Conservation (phyloP, 805 yeast genomes). For the Monosporozyma aerobia region DNA sequence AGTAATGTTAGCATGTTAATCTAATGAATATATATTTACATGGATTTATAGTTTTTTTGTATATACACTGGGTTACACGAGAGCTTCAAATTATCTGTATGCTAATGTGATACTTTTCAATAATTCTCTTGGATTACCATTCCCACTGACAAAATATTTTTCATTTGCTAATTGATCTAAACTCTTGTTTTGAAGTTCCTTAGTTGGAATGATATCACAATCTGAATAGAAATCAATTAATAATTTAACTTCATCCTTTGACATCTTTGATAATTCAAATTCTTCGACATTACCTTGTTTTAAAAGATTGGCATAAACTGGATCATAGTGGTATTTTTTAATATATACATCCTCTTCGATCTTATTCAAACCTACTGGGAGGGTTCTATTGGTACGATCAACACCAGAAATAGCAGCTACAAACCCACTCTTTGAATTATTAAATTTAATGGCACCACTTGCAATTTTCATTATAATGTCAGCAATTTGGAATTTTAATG, state of each 20-base stretch:
- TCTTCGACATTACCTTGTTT: conserved; percentile 30
- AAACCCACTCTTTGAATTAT: conserved; percentile 47
- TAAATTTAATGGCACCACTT: conserved; percentile 43
- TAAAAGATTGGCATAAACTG: conserved; percentile 43
- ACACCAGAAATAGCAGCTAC: conserved; percentile 53
- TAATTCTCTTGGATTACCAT: conserved; percentile 54
- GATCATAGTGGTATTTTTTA: conserved; percentile 41
- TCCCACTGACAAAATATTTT: conserved; percentile 49
- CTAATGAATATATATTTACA: conserved; percentile 5
- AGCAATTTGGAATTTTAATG: conserved; percentile 56
- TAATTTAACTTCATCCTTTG: conserved; percentile 36
- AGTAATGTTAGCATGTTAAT: not conserved
- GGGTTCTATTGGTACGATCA: conserved; percentile 44
- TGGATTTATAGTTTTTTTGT: not conserved
- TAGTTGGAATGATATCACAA: conserved; percentile 34
- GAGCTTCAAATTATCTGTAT: not conserved
- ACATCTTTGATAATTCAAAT: conserved; percentile 36
- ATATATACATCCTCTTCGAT: conserved; percentile 49
- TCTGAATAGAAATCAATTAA: conserved; percentile 34
- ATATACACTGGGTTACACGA: not conserved
- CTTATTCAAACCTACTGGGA: conserved; percentile 50
- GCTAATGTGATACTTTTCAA: conserved; percentile 28
- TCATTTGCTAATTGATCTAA: conserved; percentile 35
- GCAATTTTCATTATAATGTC: conserved; percentile 44
- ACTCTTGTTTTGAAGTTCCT: conserved; percentile 26